Percentiles rank a stretch among this genome's conserved stretches.
These are phyloP conservation scores for Gaertneriomyces semiglobifer DNA, from an alignment of 192 early-diverging fungal genomes.

Conservation along the genomic window DNA sequence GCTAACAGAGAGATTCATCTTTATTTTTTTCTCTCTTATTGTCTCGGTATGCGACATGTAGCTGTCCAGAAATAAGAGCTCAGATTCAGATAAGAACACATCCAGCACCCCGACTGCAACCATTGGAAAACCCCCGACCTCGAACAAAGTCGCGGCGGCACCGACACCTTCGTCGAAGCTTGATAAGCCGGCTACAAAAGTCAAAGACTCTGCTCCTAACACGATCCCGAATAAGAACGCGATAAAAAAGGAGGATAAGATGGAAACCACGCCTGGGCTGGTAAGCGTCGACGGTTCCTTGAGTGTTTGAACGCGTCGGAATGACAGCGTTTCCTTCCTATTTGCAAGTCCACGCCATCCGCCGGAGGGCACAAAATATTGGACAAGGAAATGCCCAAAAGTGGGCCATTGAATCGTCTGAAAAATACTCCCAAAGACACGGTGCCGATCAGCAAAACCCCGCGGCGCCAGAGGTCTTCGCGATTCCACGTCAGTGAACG, in stretches of 20 bases:
- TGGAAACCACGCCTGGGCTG: not conserved
- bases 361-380: slow-evolving; percentile 22
- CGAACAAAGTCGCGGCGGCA: slow-evolving; percentile 49
- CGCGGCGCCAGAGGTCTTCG: slow-evolving; percentile 79
- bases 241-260: slow-evolving; percentile 22
- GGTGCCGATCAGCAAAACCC: slow-evolving; percentile 75
- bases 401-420: slow-evolving; percentile 46
- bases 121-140: slow-evolving; percentile 29
- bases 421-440: slow-evolving; percentile 60
- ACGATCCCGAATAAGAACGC: slow-evolving; percentile 27
- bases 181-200: slow-evolving; percentile 24
- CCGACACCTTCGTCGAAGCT: slow-evolving; percentile 23
- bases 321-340: not conserved
- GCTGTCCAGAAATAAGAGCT: slow-evolving; percentile 45
- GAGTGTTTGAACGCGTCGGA: not conserved
- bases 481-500: slow-evolving; percentile 79
- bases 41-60: slow-evolving; percentile 1
- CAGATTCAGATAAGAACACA: slow-evolving; percentile 6
- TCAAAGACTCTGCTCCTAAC: slow-evolving; percentile 22
- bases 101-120: slow-evolving; percentile 14
- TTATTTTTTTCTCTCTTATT: not conserved
- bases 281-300: slow-evolving; percentile 11
- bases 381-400: slow-evolving; percentile 49
- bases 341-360: not conserved
- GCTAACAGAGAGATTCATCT: not conserved